A percentile compares a stretch with the other conserved stretches of the same genome.
Conservation (phyloP, 1,284 basidiomycete genomes). For the Wolfiporia cocos region DNA sequence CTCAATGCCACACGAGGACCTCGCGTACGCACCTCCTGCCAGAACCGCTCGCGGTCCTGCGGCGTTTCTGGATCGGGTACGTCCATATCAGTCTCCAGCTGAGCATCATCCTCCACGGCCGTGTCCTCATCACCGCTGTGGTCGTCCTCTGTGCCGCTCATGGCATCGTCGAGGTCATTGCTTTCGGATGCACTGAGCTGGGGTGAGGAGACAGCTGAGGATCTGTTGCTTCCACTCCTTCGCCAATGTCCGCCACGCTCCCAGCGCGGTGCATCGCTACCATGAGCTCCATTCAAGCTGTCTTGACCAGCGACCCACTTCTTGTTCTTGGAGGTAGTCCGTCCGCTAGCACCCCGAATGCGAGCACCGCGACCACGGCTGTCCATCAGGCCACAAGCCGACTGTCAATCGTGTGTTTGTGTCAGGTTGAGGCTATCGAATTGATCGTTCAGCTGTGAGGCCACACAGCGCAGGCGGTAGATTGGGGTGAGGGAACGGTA, state of each 20-base stretch:
- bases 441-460: too few species aligned
- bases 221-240: conserved; percentile 19
- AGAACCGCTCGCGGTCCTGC: conserved; percentile 60
- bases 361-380: conserved; percentile 12
- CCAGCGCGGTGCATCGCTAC: conserved; percentile 44
- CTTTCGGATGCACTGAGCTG: conserved; percentile 12
- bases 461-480: too few species aligned
- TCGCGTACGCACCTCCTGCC: conserved; percentile 52
- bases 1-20: conserved; percentile 10
- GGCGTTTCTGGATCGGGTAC: conserved; percentile 37
- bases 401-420: too few species aligned
- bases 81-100: conserved; percentile 21
- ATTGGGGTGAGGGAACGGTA: too few species aligned
- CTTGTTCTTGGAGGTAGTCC: conserved; percentile 20
- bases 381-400: too few species aligned
- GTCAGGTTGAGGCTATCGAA: too few species aligned
- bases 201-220: conserved; percentile 14
- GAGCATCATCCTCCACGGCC: conserved; percentile 19
- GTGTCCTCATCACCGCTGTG: conserved; percentile 26
- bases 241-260: conserved; percentile 32
- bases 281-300: conserved; percentile 11
- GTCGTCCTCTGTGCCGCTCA: conserved; percentile 21
- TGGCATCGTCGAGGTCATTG: conserved; percentile 17
- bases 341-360: conserved; percentile 16
- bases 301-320: conserved; percentile 24